These are phyloP conservation scores for Sechiopsis laciniata DNA, from an alignment of 306 rosid species.

Conservation along the genomic window DNA sequence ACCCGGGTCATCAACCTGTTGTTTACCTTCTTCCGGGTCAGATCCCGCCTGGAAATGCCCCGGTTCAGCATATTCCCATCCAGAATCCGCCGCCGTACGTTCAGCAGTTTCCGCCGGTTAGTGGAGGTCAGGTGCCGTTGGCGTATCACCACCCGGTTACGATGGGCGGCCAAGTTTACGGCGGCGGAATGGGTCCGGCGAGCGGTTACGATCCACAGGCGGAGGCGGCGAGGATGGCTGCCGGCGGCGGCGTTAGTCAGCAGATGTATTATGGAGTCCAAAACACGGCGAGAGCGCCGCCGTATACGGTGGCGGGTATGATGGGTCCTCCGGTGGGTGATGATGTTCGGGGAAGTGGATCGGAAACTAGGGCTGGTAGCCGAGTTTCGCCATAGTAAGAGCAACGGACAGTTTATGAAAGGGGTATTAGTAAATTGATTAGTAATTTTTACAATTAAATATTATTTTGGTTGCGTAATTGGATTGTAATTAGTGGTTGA, in stretches of 20 bases:
- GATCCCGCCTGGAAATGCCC: slow-evolving; percentile 30
- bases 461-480: not conserved
- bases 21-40: slow-evolving; percentile 39
- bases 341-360: slow-evolving; percentile 43
- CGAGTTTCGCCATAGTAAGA: slow-evolving; percentile 33
- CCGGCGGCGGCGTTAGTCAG: slow-evolving; percentile 39
- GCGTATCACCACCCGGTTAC: slow-evolving; percentile 48
- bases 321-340: slow-evolving; percentile 31
- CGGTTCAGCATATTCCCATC: slow-evolving; percentile 37
- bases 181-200: slow-evolving; percentile 42
- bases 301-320: slow-evolving; percentile 45
- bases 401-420: not conserved
- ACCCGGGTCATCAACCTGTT: slow-evolving; percentile 38
- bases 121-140: slow-evolving; percentile 42
- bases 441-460: not conserved
- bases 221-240: slow-evolving; percentile 33
- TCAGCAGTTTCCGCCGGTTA: slow-evolving; percentile 39
- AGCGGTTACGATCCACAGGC: slow-evolving; percentile 33
- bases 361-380: slow-evolving; percentile 41
- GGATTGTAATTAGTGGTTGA: slow-evolving; percentile 9
- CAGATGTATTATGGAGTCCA: slow-evolving; percentile 49
- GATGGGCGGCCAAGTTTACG: slow-evolving; percentile 46
- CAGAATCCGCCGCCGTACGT: slow-evolving; percentile 34
- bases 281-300: slow-evolving; percentile 21
- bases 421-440: not conserved